Base-by-base conservation (phyloP, 2,329 filamentous ascomycete genomes). In the Bipolaris oryzae region DNA sequence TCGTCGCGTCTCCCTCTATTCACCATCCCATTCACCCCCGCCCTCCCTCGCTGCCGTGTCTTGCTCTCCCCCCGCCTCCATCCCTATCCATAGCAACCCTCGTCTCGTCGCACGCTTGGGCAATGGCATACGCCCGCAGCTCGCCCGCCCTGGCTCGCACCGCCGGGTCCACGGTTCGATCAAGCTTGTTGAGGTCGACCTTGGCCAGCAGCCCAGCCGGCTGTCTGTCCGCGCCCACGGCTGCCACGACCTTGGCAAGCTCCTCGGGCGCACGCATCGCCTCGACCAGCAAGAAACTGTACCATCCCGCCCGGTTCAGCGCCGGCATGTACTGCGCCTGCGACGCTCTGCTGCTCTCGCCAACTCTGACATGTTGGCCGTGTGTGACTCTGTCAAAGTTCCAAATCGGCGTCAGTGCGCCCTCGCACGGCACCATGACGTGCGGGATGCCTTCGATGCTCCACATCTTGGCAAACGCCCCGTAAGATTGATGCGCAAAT, bases 261-360 rank as follows among this genome's bases (percentile, higher is more conserved):
- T 62, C 56, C 11, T 71, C 66, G 7, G 70, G 64, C 45, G 69
- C 66, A 16, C 68, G 60, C 54, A 72, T 53, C 50, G 69, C 57
- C 35, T 73, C 69, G 6, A 74, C 60, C 44, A 76, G 74, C 43
- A 75, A 66, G 33, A 69, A 74, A 44, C 74, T 74, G 60, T 74
- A 75, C 71, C 71, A 75, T 2, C 72, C 74, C 7, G 72, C 64
- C 5, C 72, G 70, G 33, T 74, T 75, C 34, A 75, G 60, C 5
- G 72, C 74, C 10, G 74, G 70, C 61, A 74, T 70, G 50, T 76
- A 75, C 6, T 59, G 55, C 11, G 70, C 49, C 44, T 68, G 37
- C 9, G 55, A 28, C 18, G 35, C 60, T 4, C 55, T 45, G 18
- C 64, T 55, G 13, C 38, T 23, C 11, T 53, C 11, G 21, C 53